Conservation (phyloP, 176 grass and related monocot species). For the Olyra latifolia region DNA sequence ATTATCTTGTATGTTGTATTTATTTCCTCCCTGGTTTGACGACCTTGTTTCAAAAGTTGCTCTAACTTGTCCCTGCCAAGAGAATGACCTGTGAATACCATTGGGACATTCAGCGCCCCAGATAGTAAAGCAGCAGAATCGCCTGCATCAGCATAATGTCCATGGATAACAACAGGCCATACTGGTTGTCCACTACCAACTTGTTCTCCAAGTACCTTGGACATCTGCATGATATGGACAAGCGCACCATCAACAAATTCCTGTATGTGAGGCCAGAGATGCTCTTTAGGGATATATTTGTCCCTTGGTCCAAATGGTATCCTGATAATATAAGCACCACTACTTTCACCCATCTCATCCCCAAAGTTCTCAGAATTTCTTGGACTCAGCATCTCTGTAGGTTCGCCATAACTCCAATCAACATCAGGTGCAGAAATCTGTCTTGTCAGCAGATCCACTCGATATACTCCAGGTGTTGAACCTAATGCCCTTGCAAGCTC, state of each 20-base stretch:
- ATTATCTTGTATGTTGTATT: conserved; percentile 84
- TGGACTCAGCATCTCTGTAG: conserved; percentile 69
- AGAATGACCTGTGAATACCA: conserved; percentile 90
- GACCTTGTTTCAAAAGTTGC: conserved; percentile 81
- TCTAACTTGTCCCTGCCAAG: conserved; percentile 88
- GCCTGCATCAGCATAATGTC: conserved; percentile 91
- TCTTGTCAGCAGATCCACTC: conserved; percentile 74
- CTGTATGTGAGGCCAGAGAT: conserved; percentile 79
- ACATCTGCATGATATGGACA: conserved; percentile 71
- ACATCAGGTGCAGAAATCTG: conserved; percentile 70
- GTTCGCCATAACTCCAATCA: conserved; percentile 80
- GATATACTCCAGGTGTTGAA: conserved; percentile 74
- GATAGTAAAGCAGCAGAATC: conserved; percentile 81
- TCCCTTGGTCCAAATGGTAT: conserved; percentile 88
- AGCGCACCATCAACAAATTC: conserved; percentile 94
- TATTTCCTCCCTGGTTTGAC: conserved; percentile 76
- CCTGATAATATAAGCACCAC: conserved; percentile 79
- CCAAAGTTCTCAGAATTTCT: conserved; percentile 48
- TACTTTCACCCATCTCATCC: conserved; percentile 61
- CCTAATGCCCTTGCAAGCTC: conserved; percentile 78
- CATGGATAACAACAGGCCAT: conserved; percentile 84
- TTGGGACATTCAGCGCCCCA: conserved; percentile 84
- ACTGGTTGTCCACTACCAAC: conserved; percentile 59
- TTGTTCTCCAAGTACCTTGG: conserved; percentile 80
- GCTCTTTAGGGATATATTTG: conserved; percentile 76